Percentiles rank a stretch among this genome's conserved stretches.
phyloP scores from a whole-genome alignment of 371 early-diverging fungal species.

The Amoeboaphelidium occidentale region DNA sequence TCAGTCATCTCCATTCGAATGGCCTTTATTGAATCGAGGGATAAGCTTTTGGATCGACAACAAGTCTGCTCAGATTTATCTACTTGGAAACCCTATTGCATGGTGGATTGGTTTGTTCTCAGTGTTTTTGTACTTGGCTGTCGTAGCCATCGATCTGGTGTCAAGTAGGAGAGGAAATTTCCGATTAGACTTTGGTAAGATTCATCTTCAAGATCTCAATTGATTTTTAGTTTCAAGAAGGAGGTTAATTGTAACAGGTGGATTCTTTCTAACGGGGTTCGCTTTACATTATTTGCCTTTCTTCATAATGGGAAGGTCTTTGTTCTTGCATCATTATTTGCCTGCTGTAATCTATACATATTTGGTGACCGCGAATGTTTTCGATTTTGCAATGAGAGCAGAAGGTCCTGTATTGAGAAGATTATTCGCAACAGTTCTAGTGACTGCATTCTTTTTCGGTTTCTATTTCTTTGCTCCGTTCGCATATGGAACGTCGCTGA shows the following conservation, averaged over 20 bases:
- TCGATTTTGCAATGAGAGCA: conserved; percentile 26
- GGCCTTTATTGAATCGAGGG: conserved; percentile 62
- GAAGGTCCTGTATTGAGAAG: background rate
- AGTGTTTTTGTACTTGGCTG: background rate
- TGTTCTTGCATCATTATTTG: conserved; percentile 95
- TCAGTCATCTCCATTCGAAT: conserved; percentile 47
- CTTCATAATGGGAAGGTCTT: conserved; percentile 72
- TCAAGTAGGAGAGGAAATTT: background rate
- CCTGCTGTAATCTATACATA: conserved; percentile 60
- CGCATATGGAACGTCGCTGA: conserved; percentile 45
- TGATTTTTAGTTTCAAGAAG: background rate
- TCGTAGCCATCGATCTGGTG: background rate
- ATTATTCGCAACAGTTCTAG: background rate
- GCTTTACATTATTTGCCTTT: conserved; percentile 78
- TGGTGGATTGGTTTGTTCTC: conserved; percentile 36
- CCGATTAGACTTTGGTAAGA: background rate
- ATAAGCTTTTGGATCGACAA: conserved; percentile 64
- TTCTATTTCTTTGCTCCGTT: conserved; percentile 36
- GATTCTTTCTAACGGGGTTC: conserved; percentile 72
- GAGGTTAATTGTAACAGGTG: conserved; percentile 14
- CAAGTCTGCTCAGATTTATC: conserved; percentile 39
- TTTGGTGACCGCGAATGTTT: conserved; percentile 20
- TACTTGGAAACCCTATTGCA: conserved; percentile 86
- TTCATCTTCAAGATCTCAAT: background rate
- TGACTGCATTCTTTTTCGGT: background rate